Conservation (phyloP, 441 rosid species). For the Mallotus japonicus region DNA sequence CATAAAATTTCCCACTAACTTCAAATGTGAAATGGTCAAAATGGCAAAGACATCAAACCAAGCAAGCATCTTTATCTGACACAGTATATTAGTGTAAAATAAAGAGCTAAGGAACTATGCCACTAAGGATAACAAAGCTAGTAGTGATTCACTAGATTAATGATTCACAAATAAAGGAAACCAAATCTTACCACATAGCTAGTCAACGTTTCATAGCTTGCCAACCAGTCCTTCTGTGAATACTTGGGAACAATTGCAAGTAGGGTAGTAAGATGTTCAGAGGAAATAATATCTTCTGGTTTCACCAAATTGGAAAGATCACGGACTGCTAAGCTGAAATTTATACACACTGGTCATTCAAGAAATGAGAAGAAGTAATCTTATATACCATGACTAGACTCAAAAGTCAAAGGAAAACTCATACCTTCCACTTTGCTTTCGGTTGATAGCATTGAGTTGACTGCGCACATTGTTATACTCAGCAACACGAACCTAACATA, state of each 20-base stretch:
- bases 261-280: slow-evolving; percentile 88
- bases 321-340: slow-evolving; percentile 96
- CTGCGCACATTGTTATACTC: slow-evolving; percentile 91
- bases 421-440: slow-evolving; percentile 98
- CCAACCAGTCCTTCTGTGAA: slow-evolving; percentile 96
- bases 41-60: too few relatives aligned
- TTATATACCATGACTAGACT: background rate
- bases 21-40: too few relatives aligned
- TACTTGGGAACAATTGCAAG: slow-evolving; percentile 88
- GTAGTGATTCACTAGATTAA: slow-evolving; percentile 1
- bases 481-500: slow-evolving; percentile 82
- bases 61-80: too few relatives aligned
- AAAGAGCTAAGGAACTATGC: too few relatives aligned
- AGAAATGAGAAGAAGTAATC: background rate
- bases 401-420: slow-evolving; percentile 4
- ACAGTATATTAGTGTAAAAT: too few relatives aligned
- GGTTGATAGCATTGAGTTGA: slow-evolving; percentile 90
- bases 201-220: slow-evolving; percentile 87
- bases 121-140: too few relatives aligned
- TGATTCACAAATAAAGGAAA: slow-evolving; percentile 1
- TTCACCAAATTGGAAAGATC: slow-evolving; percentile 94
- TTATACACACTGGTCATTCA: slow-evolving; percentile 26
- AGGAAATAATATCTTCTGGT: slow-evolving; percentile 75
- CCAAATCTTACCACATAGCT: slow-evolving; percentile 73
- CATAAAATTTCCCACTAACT: too few relatives aligned